Percentiles rank a stretch among this genome's conserved stretches.
Evolutionary conservation across 331 rosid genomes (phyloP).

Genomic region (Rhamnella rubrinervis): DNA sequence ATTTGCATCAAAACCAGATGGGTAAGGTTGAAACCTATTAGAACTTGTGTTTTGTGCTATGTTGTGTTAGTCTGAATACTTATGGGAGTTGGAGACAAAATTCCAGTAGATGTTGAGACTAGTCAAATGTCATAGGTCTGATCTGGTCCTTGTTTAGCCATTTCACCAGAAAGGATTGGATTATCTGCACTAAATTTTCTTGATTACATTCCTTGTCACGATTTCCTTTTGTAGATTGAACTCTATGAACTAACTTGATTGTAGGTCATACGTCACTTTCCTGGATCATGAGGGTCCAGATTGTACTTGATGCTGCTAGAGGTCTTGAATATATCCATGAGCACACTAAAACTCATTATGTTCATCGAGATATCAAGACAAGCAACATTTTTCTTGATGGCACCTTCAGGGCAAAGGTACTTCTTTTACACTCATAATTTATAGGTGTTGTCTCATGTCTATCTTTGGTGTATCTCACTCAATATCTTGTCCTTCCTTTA

Average conservation of each 20-base stretch:
- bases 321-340: constrained; percentile 99
- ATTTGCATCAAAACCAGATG: background rate
- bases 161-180: background rate
- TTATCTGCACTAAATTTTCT: background rate
- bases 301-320: constrained; percentile 90
- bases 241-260: constrained; percentile 29
- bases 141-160: background rate
- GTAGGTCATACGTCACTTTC: constrained; percentile 88
- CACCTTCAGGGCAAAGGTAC: constrained; percentile 86
- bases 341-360: constrained; percentile 94
- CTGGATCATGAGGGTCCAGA: constrained; percentile 96
- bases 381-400: constrained; percentile 94
- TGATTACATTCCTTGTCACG: background rate
- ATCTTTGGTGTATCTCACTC: constrained; percentile 14
- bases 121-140: background rate
- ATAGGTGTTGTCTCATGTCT: constrained; percentile 11
- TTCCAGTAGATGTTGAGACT: background rate
- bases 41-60: background rate
- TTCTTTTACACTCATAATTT: constrained; percentile 17
- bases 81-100: no score
- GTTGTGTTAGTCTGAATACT: background rate
- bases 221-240: constrained; percentile 1
- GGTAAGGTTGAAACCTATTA: background rate
- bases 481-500: constrained; percentile 22
- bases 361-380: constrained; percentile 96